These are phyloP conservation scores for Schizochytrium sp. DNA, from an alignment of 108 stramenopile species.

Conservation along the genomic window DNA sequence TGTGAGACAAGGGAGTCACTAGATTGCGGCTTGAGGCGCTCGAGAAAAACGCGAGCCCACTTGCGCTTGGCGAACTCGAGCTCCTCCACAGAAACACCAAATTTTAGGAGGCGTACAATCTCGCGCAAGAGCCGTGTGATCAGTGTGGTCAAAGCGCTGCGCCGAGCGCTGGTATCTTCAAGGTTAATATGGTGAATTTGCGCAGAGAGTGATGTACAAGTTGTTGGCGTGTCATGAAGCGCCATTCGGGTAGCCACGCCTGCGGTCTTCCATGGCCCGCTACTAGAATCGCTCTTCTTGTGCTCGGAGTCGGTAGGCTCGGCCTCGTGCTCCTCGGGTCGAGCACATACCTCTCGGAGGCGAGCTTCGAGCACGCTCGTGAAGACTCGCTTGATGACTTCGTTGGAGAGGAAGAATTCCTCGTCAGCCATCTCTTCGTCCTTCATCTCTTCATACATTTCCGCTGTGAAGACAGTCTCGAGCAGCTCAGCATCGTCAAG, in stretches of 20 bases:
- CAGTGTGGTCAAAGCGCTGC: background rate
- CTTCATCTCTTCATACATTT: background rate
- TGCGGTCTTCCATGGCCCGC: background rate
- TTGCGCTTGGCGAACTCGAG: conserved; percentile 47
- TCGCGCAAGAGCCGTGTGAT: conserved; percentile 28
- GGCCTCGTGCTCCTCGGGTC: conserved; percentile 29
- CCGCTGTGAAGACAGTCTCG: conserved; percentile 3
- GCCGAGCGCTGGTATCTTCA: background rate
- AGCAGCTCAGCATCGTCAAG: conserved; percentile 36
- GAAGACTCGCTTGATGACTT: conserved; percentile 39
- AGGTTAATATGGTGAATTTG: conserved; percentile 19
- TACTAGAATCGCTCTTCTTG: background rate
- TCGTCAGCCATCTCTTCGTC: conserved; percentile 6
- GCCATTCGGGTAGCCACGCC: conserved; percentile 40
- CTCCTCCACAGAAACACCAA: conserved; percentile 5
- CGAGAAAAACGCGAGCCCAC: conserved; percentile 35
- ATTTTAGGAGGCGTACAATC: conserved; percentile 37
- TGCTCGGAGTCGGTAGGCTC: background rate
- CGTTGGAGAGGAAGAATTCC: background rate
- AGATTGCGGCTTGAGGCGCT: conserved; percentile 15
- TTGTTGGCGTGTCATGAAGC: conserved; percentile 10
- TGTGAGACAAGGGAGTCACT: background rate
- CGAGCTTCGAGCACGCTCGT: conserved; percentile 53
- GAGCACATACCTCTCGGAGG: conserved; percentile 12
- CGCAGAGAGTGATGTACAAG: conserved; percentile 10